Base-by-base conservation (phyloP, 441 rosid species). In the Capsella rubella region DNA sequence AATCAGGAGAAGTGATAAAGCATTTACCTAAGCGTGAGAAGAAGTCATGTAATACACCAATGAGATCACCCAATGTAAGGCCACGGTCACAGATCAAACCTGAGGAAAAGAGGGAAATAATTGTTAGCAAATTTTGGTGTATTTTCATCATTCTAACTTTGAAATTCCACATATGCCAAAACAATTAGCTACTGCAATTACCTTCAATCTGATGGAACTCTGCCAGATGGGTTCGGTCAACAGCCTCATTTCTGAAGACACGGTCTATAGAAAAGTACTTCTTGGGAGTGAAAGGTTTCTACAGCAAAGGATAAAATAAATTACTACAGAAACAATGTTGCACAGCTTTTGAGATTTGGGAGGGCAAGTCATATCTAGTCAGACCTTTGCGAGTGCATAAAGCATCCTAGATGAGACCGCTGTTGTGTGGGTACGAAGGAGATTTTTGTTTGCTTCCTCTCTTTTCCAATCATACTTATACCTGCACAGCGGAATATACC, bases 161-260 rank as follows among this genome's bases (percentile, higher is more conserved):
- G 21, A 63, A 53, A 25, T 51, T 28, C 25, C 31, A n/a, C 9
- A 11, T 13, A 21, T 54, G 56, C 42, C 27, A 50, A 27, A 59
- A 8, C 21, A 42, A 42, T 40, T 69, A 61, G 56, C 56, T 56
- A 56, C 29, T 40, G 61, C 18, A 47, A 43, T 25, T 85, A 95
- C 98, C 98, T 89, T 95, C 98, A 63, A 90, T 92, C 81, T 95
- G 99, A 80, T 95, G 97, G 79, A 95, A 95, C 78, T 95, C 99
- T 50, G 97, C 99, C 37, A 95, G 90, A 85, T 92, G 98, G 59
- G 99, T 95, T 43, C 86, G 82, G 75, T 95, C 97, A 21, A 95
- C 97, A 13, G 99, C 95, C 83, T 95, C 99, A 77, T 95, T 95
- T 81, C 99, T 88, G 87, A 92, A 95, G 74, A 95, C 97, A 62